phyloP scores from a whole-genome alignment of 768 basidiomycete species.

The Suillus variegatus region DNA sequence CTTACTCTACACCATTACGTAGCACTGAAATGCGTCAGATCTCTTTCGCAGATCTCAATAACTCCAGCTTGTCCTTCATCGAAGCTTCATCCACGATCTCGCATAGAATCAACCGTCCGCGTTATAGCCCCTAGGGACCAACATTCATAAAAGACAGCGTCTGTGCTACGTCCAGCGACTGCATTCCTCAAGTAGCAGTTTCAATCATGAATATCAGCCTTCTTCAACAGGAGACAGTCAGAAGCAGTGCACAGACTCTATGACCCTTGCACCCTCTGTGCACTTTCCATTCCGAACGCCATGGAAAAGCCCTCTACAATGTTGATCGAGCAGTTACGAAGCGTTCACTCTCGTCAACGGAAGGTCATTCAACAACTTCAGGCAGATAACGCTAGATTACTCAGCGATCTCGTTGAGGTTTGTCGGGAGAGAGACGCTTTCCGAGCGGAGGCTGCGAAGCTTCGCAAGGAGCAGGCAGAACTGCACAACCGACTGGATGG shows the following conservation, averaged over 20 bases:
- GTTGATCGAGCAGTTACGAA: conserved; percentile 28
- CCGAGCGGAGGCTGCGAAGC: conserved; percentile 20
- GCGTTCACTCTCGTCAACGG: conserved; percentile 24
- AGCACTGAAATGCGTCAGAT: too few relatives aligned
- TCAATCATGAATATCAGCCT: too few relatives aligned
- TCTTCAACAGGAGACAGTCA: not conserved
- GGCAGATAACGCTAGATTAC: conserved; percentile 23
- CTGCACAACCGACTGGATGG: conserved; percentile 24
- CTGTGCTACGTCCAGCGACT: too few relatives aligned
- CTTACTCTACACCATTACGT: too few relatives aligned
- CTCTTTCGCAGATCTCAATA: too few relatives aligned
- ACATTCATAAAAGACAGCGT: too few relatives aligned
- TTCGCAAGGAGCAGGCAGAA: conserved; percentile 24
- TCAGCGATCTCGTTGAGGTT: conserved; percentile 26
- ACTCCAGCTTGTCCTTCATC: too few relatives aligned
- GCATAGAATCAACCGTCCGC: too few relatives aligned
- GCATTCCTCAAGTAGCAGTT: too few relatives aligned
- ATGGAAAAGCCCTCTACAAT: conserved; percentile 17
- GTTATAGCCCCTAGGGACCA: too few relatives aligned
- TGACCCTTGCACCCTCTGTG: not conserved
- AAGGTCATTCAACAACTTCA: conserved; percentile 28
- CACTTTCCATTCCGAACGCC: not conserved
- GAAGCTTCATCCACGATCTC: too few relatives aligned
- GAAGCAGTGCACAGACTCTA: not conserved
- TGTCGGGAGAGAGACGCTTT: conserved; percentile 30